Evolutionary conservation across 1,284 basidiomycete genomes (phyloP), one percentile per base, ranked within the genome.

Genomic region (Mycosarcoma maydis): DNA sequence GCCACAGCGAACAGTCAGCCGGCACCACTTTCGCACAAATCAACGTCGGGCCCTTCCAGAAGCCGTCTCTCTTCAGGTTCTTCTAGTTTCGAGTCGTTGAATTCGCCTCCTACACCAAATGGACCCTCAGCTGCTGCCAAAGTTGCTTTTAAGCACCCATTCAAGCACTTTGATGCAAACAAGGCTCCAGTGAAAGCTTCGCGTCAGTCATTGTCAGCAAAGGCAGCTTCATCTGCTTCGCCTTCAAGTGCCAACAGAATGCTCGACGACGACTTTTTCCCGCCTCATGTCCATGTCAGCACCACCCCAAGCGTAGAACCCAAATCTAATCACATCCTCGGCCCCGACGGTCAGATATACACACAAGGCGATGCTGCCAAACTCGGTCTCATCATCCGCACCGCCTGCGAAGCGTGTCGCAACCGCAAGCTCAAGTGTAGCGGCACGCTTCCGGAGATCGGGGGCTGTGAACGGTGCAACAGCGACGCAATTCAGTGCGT

Each of bases 351-450:
- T 11, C 42, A 65, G 17, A 32, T 52, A 7, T 65, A 68, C 41
- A 65, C 72, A 0, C 72, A 64, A 33, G 72, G 70, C 23, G 65
- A 72, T 11, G 73, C 73, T 3, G 70, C 64, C 16, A 47, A 45
- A 29, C 55, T 65, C 0, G 70, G 73, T 11, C 54, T 76, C 29
- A 69, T 67, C 49, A 66, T 75, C 16, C 58, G 75, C n/a, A 73
- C 73, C 3, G 72, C 73, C 3, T 77, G 75, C 55, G 73, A 77
- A 38, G 59, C 54, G 6, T 77, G 75, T 43, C 54, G 75, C 17
- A 69, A 70, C n/a, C 59, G 73, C 14, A 77, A 77, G 60, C 67
- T 76, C 61, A 72, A 72, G 20, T 76, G 74, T 54, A 72, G 66
- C n/a, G 70, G 72, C 26, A 52, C 40, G 16, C 45, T 72, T 1